Percentiles rank a stretch among this genome's conserved stretches.
These are phyloP conservation scores for Diversispora eburnea DNA, from an alignment of 192 early-diverging fungal species.

Conservation along the genomic window DNA sequence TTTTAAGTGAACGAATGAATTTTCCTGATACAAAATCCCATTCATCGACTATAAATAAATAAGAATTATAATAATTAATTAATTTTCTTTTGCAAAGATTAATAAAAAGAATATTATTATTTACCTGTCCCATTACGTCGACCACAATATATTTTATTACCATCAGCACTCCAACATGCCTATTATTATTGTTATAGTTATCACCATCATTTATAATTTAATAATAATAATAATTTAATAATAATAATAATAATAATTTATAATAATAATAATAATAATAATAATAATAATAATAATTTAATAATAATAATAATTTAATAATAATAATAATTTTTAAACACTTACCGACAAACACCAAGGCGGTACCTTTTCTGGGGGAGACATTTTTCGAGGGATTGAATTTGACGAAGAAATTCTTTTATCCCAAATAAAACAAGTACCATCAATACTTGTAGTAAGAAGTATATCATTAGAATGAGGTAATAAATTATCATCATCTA, in stretches of 20 bases:
- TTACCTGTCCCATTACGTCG: conserved; percentile 80
- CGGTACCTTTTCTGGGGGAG: conserved; percentile 59
- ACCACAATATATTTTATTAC: conserved; percentile 75
- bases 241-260: too few species aligned
- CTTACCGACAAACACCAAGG: conserved; percentile 71
- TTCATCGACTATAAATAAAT: conserved; percentile 69
- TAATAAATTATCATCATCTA: conserved; percentile 30
- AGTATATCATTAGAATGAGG: conserved; percentile 44
- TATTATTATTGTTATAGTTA: too few species aligned
- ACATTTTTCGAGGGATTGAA: conserved; percentile 47
- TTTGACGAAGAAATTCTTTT: conserved; percentile 47
- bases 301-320: too few species aligned
- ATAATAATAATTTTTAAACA: too few species aligned
- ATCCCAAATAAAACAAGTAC: conserved; percentile 73
- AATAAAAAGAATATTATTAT: neutral
- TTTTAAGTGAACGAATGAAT: conserved; percentile 65
- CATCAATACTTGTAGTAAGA: conserved; percentile 74
- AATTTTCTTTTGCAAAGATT: neutral
- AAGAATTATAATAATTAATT: neutral
- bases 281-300: too few species aligned
- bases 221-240: too few species aligned
- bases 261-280: too few species aligned
- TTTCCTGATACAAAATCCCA: conserved; percentile 69
- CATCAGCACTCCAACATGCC: conserved; percentile 85
- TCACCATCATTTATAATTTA: too few species aligned